Conservation (phyloP, 1,284 basidiomycete genomes). For the Porogramme epimiltina region DNA sequence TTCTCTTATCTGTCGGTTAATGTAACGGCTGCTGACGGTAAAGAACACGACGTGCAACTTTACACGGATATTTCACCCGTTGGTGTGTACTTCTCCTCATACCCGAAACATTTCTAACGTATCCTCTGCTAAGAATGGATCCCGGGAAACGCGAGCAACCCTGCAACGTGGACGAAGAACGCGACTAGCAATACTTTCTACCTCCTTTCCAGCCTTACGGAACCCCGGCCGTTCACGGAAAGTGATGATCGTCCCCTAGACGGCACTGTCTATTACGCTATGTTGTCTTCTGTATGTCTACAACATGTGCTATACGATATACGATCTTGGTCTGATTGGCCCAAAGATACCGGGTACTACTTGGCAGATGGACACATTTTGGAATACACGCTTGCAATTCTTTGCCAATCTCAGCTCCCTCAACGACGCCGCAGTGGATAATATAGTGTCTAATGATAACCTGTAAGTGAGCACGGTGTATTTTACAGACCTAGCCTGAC, state of each 20-base stretch:
- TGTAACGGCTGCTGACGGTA: conserved; percentile 30
- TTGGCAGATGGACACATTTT: conserved; percentile 17
- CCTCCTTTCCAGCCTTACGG: conserved; percentile 17
- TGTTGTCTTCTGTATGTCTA: conserved; percentile 18
- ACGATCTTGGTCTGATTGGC: too few relatives aligned
- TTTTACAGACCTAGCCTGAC: too few relatives aligned
- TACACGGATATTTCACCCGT: conserved; percentile 35
- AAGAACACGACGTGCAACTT: conserved; percentile 31
- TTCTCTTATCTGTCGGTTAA: conserved; percentile 36
- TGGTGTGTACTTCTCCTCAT: neutral
- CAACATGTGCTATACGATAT: too few relatives aligned
- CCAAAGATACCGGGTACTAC: conserved; percentile 12
- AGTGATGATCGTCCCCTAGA: conserved; percentile 23
- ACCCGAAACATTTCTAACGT: neutral
- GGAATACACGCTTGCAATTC: conserved; percentile 13
- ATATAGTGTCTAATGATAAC: neutral
- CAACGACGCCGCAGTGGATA: neutral
- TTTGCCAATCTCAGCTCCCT: conserved; percentile 10
- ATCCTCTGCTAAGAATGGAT: conserved; percentile 19
- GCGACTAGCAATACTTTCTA: conserved; percentile 12
- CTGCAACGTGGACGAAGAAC: conserved; percentile 16
- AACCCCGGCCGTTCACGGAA: conserved; percentile 15
- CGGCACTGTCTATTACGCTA: conserved; percentile 23
- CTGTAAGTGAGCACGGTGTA: neutral
- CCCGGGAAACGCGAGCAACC: conserved; percentile 12